Conservation (phyloP, 345 rosid genomes). For the Rhodamnia rubescens region DNA sequence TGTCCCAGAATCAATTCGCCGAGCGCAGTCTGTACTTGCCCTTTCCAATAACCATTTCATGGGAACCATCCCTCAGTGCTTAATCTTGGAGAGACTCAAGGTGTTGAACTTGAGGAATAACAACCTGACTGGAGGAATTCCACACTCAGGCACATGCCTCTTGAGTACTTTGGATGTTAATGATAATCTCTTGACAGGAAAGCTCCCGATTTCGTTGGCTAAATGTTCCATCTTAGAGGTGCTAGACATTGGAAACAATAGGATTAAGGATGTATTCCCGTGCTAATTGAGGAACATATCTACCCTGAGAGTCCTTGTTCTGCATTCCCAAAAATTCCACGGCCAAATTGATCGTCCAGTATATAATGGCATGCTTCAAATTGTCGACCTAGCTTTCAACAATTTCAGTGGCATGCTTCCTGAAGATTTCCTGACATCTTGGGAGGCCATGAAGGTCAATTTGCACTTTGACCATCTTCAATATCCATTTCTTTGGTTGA, state of each 20-base stretch:
- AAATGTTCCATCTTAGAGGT: slow-evolving; percentile 26
- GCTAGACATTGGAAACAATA: slow-evolving; percentile 29
- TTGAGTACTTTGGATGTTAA: slow-evolving; percentile 15
- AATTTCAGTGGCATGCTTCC: slow-evolving; percentile 14
- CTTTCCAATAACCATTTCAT: slow-evolving; percentile 10
- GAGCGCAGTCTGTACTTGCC: slow-evolving; percentile 4
- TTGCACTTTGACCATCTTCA: slow-evolving; percentile 10
- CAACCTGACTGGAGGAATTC: background rate
- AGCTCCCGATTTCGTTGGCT: slow-evolving; percentile 16
- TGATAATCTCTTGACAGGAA: slow-evolving; percentile 17
- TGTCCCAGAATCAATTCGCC: slow-evolving; percentile 13
- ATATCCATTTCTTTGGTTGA: background rate
- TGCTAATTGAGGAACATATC: slow-evolving; percentile 16
- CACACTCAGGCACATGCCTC: background rate
- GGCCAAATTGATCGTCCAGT: slow-evolving; percentile 18
- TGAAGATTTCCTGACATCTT: background rate
- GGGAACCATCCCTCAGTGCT: background rate
- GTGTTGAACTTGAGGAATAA: background rate
- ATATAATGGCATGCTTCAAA: slow-evolving; percentile 8
- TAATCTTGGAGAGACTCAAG: background rate
- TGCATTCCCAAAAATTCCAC: slow-evolving; percentile 30
- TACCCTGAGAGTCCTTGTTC: slow-evolving; percentile 25
- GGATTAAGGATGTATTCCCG: slow-evolving; percentile 20
- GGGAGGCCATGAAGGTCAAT: slow-evolving; percentile 23
- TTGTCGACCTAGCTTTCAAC: slow-evolving; percentile 33